A percentile compares a stretch with the other conserved stretches of the same genome.
Conservation (phyloP, 2,329 filamentous ascomycete genomes). For the Cladobotryum mycophilum region DNA sequence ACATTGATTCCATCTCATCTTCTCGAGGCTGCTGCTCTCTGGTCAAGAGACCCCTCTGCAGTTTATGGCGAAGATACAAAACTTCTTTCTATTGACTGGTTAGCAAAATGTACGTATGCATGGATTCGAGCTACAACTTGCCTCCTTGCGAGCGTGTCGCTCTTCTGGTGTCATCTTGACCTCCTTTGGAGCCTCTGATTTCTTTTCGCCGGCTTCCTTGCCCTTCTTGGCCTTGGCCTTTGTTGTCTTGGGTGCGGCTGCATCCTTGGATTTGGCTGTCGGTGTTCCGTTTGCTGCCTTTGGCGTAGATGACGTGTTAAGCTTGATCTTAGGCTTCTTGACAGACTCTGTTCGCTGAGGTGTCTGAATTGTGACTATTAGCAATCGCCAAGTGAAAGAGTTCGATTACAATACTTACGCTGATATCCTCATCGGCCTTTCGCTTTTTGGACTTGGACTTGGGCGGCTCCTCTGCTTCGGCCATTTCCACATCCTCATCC, state of each 20-base stretch:
- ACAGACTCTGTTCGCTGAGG: constrained; percentile 55
- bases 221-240: constrained; percentile 55
- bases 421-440: constrained; percentile 76
- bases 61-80: constrained; percentile 87
- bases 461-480: constrained; percentile 50
- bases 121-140: constrained; percentile 24
- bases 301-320: constrained; percentile 58
- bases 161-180: constrained; percentile 53
- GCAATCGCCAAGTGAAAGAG: not conserved
- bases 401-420: constrained; percentile 25
- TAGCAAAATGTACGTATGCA: constrained; percentile 19
- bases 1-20: constrained; percentile 74
- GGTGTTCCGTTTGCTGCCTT: constrained; percentile 61
- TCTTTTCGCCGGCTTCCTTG: constrained; percentile 51
- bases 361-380: constrained; percentile 31
- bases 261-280: constrained; percentile 50
- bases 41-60: constrained; percentile 89
- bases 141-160: constrained; percentile 53
- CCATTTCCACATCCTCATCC: constrained; percentile 56
- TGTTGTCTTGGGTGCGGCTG: constrained; percentile 43
- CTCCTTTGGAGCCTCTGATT: constrained; percentile 48
- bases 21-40: constrained; percentile 80
- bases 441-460: constrained; percentile 73
- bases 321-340: constrained; percentile 63
- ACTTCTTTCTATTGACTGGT: constrained; percentile 58